Evolutionary conservation across 495 filamentous ascomycete genomes (phyloP), one percentile per base, ranked within the genome.

Genomic region (Penicillium ucsense): DNA sequence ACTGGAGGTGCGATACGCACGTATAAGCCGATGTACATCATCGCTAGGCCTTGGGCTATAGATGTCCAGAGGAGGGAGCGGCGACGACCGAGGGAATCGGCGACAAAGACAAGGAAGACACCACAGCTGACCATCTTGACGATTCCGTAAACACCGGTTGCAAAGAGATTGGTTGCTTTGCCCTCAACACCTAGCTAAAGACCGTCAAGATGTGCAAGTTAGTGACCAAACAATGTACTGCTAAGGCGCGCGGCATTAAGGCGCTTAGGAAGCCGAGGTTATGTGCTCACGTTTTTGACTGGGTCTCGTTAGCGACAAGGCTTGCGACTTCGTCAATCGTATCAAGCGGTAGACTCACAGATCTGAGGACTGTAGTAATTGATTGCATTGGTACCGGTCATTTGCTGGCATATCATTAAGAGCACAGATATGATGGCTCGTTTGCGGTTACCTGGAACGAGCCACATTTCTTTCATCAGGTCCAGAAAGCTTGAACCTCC

Each of bases 1-100:
- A 71, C 56, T 0, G 85, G 86, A 0, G 84, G 84, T 11, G 79
- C 67, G 52, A 88, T 80, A 45, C 84, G 81, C 5, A 87, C 73
- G 57, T 90, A 86, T n/a, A 91, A 67, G 8, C 86, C 85, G 49
- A 90, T 83, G 59, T 89, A 87, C 54, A 86, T 78, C 81, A 88
- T 89, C 52, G 75, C 74, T n/a, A 83, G 63, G 3, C 72, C 78
- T 63, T 84, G 82, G 8, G 77, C 85, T 50, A 88, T 75, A 6
- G 79, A 81, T 9, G 85, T 88, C 75, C 80, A 85, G 50, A 89
- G 72, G 29, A 92, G 76, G 33, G 81, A 83, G 35, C 80, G 75
- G 5, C 82, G 75, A 6, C 86, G 77, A 10, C 86, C 86, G 4
- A 87, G 73, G 3, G 80, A 78, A 60, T 91, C 85, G 33, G 81